Base-by-base conservation (phyloP, 257 asterid species). In the Nicotiana attenuata region DNA sequence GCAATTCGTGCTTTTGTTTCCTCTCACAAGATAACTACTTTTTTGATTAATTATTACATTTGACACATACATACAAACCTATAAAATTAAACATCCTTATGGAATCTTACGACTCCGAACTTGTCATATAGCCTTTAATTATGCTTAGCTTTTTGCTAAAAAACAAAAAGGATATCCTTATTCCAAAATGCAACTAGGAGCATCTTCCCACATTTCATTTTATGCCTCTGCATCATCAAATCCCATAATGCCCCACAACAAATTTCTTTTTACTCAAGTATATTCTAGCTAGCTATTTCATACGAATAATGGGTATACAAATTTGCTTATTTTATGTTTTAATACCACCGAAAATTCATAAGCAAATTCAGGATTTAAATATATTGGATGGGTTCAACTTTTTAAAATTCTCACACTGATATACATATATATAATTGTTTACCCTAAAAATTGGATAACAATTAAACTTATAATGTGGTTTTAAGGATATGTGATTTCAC, bases 71-170 rank as follows among this genome's bases (percentile, higher is more conserved):
- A 41, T 41, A 41, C 47, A 41, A 69, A 28, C 69, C 82, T 83
- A 0, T 41, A 73, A 6, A 81, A 82, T 79, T 24, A 82, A 81
- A 75, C 83, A 85, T 76, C 81, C 79, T 60, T 76, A 77, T 80
- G 69, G 93, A 89, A 91, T 89, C 97, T 86, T 87, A 84, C 89
- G 19, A 80, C 80, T 80, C 63, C 82, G 76, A 85, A 76, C 81
- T 56, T 71, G 68, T 78, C 64, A 76, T 81, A 73, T 82, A 79
- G 2, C 24, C 75, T 65, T 31, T 65, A 85, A 61, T 84, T 29
- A 67, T 81, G 35, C 63, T 82, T 84, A 29, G 86, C 81, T 81
- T 56, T 71, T 75, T 79, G 78, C 45, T 28, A 81, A 55, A 85
- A 78, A 78, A 76, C 88, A 86, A 87, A 85, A 76, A 80, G 91